Evolutionary conservation across 2,329 filamentous ascomycete genomes (phyloP), one percentile per base, ranked within the genome.

Genomic region (Fusarium continuum): DNA sequence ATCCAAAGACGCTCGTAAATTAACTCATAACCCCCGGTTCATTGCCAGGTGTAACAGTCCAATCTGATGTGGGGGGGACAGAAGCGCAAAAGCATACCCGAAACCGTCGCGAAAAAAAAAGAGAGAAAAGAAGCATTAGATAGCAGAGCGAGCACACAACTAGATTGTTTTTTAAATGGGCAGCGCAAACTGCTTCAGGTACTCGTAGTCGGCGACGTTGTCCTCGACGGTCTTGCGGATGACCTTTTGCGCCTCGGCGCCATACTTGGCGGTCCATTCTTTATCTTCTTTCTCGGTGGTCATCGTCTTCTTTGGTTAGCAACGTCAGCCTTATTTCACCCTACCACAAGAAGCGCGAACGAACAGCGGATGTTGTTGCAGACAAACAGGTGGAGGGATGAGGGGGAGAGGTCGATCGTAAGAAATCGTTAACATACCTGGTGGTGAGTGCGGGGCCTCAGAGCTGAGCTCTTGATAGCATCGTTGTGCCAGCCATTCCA

Each of bases 401-500:
- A 13, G 32, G 43, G 32, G 35, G 8, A 38, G 19, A 32, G 34
- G 48, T 41, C 44, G 54, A 65, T 59, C 52, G 9, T 26, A 44
- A 47, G 36, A 65, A 64, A 64, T 55, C 54, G 41, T 49, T 5
- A 47, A 76, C 83, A 76, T 77, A 88, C 86, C 75, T 85, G 82
- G 22, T 87, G 84, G 65, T 88, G 83, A 39, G 82, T 81, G 72
- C 91, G 83, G 3, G 91, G 86, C 74, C 89, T 89, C 71, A 99
- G 80, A 61, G 88, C 88, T 31, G 84, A 89, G 73, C 91, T 96
- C 67, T 91, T 83, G 69, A 98, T 91, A 13, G 93, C 95, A 80
- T 98, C 95, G 68, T 98, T 91, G 76, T 98, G 95, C 80, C 96
- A 98, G 10, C 95, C 95, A 68, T 88, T 91, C 95, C 95, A 98